Conservation (phyloP, 176 grass and related monocot genomes). For the Aegilops sharonensis region DNA sequence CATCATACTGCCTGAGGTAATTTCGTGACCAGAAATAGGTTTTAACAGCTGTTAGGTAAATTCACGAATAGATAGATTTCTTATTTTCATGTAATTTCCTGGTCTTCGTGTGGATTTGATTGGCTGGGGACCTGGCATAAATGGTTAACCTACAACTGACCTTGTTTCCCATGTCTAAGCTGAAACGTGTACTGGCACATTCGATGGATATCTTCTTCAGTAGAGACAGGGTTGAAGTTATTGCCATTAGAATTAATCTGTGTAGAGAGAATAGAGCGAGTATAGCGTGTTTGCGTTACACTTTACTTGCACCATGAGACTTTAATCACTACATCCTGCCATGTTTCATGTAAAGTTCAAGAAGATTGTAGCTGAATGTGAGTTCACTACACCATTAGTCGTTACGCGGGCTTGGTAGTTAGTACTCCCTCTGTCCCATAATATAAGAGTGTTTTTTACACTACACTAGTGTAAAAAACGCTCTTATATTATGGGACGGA, state of each 20-base stretch:
- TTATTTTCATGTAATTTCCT: conserved; percentile 10
- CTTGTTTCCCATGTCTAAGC: neutral
- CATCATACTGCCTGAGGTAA: conserved; percentile 46
- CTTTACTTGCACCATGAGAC: neutral
- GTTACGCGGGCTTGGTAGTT: neutral
- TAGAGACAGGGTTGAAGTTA: neutral
- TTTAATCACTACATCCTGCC: neutral
- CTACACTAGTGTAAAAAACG: too few species aligned
- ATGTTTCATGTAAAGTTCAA: neutral
- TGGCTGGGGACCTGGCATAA: neutral
- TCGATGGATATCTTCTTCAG: neutral
- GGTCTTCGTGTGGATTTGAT: conserved; percentile 7
- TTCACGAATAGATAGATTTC: conserved; percentile 1
- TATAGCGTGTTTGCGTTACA: neutral
- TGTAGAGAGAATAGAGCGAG: neutral
- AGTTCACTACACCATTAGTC: neutral
- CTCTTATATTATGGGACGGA: too few species aligned
- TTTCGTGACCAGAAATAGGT: conserved; percentile 9
- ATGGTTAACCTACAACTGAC: neutral
- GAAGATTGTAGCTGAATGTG: neutral
- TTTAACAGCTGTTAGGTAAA: neutral
- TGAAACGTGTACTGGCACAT: conserved; percentile 10
- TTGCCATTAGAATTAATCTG: neutral
- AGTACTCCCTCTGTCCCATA: neutral
- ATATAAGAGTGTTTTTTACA: too few species aligned